These are phyloP conservation scores for Acanthochlamys bracteata DNA, from an alignment of 106 monocot species.

Conservation along the genomic window DNA sequence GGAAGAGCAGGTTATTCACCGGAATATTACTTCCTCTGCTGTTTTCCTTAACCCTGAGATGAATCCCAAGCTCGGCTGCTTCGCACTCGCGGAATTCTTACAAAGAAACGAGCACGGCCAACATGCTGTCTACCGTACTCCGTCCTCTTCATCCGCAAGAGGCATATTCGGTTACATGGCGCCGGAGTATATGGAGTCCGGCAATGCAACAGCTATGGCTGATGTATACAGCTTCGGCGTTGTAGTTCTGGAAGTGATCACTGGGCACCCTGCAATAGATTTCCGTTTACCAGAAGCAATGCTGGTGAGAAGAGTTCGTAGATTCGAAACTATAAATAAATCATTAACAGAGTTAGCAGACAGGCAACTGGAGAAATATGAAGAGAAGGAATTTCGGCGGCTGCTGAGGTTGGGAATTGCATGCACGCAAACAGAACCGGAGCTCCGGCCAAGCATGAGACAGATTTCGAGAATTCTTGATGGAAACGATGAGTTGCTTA, in stretches of 20 bases:
- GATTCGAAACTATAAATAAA: slow-evolving; percentile 8
- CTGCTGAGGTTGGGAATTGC: slow-evolving; percentile 43
- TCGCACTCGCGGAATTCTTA: slow-evolving; percentile 83
- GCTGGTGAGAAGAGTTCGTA: slow-evolving; percentile 26
- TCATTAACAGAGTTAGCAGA: slow-evolving; percentile 35
- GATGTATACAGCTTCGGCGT: slow-evolving; percentile 95
- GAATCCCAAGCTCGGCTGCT: slow-evolving; percentile 66
- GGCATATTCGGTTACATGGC: slow-evolving; percentile 96
- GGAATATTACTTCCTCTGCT: slow-evolving; percentile 80
- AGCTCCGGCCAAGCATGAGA: slow-evolving; percentile 59
- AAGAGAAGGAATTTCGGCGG: slow-evolving; percentile 32
- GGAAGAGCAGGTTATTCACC: slow-evolving; percentile 94
- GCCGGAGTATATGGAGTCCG: slow-evolving; percentile 80
- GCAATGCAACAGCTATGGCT: slow-evolving; percentile 52
- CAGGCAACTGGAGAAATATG: slow-evolving; percentile 33
- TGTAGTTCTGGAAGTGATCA: slow-evolving; percentile 67
- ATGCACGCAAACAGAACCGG: slow-evolving; percentile 52
- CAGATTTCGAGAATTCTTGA: slow-evolving; percentile 66
- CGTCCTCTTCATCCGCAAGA: slow-evolving; percentile 22
- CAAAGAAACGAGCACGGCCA: slow-evolving; percentile 44
- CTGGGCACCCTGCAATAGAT: slow-evolving; percentile 65
- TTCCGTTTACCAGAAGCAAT: slow-evolving; percentile 48
- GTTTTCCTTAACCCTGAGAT: slow-evolving; percentile 63
- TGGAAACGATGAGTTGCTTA: slow-evolving; percentile 58
- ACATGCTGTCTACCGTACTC: slow-evolving; percentile 1